A percentile compares a stretch with the other conserved stretches of the same genome.
Evolutionary conservation across 1,284 basidiomycete species (phyloP).

Genomic region (Spongispora temasekensis): DNA sequence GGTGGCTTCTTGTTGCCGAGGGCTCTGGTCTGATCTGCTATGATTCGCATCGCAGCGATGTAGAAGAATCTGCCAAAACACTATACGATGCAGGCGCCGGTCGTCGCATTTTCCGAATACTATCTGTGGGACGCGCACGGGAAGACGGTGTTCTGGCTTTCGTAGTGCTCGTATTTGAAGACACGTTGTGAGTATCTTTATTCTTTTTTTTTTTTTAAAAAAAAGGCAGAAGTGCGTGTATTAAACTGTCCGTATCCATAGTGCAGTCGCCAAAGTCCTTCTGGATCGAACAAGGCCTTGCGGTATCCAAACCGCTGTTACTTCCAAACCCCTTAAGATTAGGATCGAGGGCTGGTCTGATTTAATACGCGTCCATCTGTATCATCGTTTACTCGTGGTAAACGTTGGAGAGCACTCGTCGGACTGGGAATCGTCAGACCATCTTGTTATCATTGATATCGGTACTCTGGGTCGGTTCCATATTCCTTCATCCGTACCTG

Average conservation of each 20-base stretch:
- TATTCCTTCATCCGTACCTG: neutral
- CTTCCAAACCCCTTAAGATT: neutral
- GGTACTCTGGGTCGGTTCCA: neutral
- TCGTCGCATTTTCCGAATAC: conserved; percentile 3
- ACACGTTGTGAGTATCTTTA: conserved; percentile 5
- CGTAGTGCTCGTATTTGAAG: conserved; percentile 7
- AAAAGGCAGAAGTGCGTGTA: neutral
- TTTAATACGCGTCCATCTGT: conserved; percentile 4
- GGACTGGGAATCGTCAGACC: neutral
- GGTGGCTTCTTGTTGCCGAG: conserved; percentile 9
- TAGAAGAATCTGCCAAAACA: neutral
- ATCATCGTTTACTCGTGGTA: conserved; percentile 9
- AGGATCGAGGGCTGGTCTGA: conserved; percentile 1
- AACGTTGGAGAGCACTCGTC: conserved; percentile 6
- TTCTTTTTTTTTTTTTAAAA: too few species aligned
- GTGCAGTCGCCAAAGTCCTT: conserved; percentile 7
- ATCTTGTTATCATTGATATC: neutral
- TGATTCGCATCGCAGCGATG: conserved; percentile 1
- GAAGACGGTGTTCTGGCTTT: conserved; percentile 7
- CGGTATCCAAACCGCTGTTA: neutral
- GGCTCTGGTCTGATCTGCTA: conserved; percentile 9
- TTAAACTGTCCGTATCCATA: neutral
- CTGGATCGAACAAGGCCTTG: conserved; percentile 7
- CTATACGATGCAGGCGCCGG: neutral
- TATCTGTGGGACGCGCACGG: neutral